Base-by-base conservation (phyloP, 345 rosid species). In the Citrus cavaleriei region DNA sequence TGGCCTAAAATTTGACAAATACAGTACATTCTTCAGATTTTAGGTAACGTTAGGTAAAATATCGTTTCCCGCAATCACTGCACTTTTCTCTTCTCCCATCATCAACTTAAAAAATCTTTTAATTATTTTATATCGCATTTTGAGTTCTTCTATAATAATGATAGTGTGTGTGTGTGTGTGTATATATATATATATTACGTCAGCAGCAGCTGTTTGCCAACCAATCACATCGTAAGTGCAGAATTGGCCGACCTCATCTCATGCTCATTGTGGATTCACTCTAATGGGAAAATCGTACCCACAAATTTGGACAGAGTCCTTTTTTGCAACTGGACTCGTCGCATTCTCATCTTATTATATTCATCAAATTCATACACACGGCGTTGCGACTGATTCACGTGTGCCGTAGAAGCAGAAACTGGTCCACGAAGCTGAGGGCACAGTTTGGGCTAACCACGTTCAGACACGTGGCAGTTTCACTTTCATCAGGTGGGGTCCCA, bases 11-110 rank as follows among this genome's bases (percentile, higher is more conserved):
- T 49, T 46, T 46, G 74, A 27, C 74, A 49, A 70, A 49, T 24
- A 5, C 13, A 18, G 42, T 32, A 19, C 40, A 32, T 8, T 4
- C 22, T 66, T 13, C 14, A 13, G 4, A 12, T 46, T 42, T 54
- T 66, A 66, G 28, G 70, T 73, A 10, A 58, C 12, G 46, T 72
- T 72, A 16, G 63, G 64, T 72, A 72, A 55, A 71, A 49, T 71
- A 16, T 13, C 21, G 25, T 51, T 72, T 65, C 64, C 58, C 64
- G 65, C 34, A 55, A 54, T 5, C 35, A 57, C 64, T 57, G 75
- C 58, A 21, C 12, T 16, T 30, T 22, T 28, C 35, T 19, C 58
- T 4, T 54, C 58, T 54, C 58, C 57, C 57, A 18, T 51, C 58
- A 54, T 46, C 51, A 46, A 10, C 16, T 10, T 10, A 42, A 42